Evolutionary conservation across 2,329 filamentous ascomycete species (phyloP).

Genomic region (Aspergillus fijiensis): DNA sequence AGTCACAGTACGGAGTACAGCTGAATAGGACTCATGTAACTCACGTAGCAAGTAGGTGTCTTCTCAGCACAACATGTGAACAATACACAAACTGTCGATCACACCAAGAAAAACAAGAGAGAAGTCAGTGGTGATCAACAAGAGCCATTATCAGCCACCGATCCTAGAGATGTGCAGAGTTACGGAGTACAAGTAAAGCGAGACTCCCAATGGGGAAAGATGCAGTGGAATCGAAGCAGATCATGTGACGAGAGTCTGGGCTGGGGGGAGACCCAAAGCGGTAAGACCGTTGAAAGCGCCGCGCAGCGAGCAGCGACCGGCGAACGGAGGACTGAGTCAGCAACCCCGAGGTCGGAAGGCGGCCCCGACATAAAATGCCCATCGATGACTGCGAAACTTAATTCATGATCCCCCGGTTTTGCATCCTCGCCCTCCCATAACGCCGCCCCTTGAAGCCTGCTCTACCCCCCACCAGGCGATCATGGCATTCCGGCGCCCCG

Average conservation of each 20-base stretch:
- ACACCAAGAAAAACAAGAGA: not conserved
- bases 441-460: slow-evolving; percentile 6
- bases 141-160: not conserved
- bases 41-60: not conserved
- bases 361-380: slow-evolving; percentile 17
- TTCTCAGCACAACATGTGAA: no score
- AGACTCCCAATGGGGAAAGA: not conserved
- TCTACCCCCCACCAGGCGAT: slow-evolving; percentile 19
- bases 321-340: slow-evolving; percentile 31
- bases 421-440: slow-evolving; percentile 3
- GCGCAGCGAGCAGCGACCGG: slow-evolving; percentile 5
- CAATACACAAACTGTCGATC: no score
- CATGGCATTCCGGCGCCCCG: slow-evolving; percentile 43
- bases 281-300: slow-evolving; percentile 14
- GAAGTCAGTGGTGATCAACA: not conserved
- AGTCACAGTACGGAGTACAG: not conserved
- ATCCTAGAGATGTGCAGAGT: not conserved
- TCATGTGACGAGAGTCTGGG: not conserved
- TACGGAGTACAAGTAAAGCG: not conserved
- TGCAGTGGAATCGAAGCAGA: not conserved
- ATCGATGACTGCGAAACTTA: slow-evolving; percentile 20
- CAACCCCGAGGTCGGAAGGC: slow-evolving; percentile 38
- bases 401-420: slow-evolving; percentile 9
- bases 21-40: not conserved
- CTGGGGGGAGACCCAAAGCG: not conserved